A percentile compares a stretch with the other conserved stretches of the same genome.
These are phyloP conservation scores for Pyronema omphalodes DNA, from an alignment of 495 filamentous ascomycete species.

Conservation along the genomic window DNA sequence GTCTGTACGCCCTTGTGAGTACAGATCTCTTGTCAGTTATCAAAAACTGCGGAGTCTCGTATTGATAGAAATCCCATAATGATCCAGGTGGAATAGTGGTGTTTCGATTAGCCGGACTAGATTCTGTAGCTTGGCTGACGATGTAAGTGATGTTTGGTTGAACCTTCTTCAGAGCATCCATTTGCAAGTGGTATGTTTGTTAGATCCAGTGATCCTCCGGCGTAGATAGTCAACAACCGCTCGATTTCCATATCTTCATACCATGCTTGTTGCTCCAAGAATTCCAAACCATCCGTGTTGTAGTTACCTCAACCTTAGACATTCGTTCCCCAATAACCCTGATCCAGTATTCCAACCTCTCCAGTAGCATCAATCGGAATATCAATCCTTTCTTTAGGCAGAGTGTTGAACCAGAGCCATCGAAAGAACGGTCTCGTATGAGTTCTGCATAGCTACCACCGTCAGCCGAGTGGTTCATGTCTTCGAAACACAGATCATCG, in stretches of 20 bases:
- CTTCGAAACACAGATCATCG: too few relatives aligned
- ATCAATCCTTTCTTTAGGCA: too few relatives aligned
- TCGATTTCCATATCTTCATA: slow-evolving; percentile 43
- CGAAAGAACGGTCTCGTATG: too few relatives aligned
- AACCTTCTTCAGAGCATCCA: slow-evolving; percentile 34
- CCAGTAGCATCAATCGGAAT: too few relatives aligned
- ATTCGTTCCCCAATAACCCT: too few relatives aligned
- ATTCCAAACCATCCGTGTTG: slow-evolving; percentile 40
- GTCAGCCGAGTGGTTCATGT: too few relatives aligned
- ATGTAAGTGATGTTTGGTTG: slow-evolving; percentile 47
- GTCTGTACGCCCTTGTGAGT: slow-evolving; percentile 27
- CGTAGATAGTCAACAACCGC: slow-evolving; percentile 39
- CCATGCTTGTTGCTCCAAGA: slow-evolving; percentile 47
- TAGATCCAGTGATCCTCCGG: slow-evolving; percentile 44
- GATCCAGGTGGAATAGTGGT: slow-evolving; percentile 24
- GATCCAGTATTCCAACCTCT: too few relatives aligned
- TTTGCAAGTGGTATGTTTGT: slow-evolving; percentile 18
- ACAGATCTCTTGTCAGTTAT: slow-evolving; percentile 27
- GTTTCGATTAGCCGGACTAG: slow-evolving; percentile 22
- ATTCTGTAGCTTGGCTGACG: slow-evolving; percentile 28
- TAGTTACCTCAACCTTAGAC: too few relatives aligned
- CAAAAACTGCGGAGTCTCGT: slow-evolving; percentile 35
- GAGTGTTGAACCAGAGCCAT: too few relatives aligned
- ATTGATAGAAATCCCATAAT: slow-evolving; percentile 32
- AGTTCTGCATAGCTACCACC: too few relatives aligned